Percentiles rank a stretch among this genome's conserved stretches.
Conservation (phyloP, 2,329 filamentous ascomycete genomes). For the Coniochaeta sp. region DNA sequence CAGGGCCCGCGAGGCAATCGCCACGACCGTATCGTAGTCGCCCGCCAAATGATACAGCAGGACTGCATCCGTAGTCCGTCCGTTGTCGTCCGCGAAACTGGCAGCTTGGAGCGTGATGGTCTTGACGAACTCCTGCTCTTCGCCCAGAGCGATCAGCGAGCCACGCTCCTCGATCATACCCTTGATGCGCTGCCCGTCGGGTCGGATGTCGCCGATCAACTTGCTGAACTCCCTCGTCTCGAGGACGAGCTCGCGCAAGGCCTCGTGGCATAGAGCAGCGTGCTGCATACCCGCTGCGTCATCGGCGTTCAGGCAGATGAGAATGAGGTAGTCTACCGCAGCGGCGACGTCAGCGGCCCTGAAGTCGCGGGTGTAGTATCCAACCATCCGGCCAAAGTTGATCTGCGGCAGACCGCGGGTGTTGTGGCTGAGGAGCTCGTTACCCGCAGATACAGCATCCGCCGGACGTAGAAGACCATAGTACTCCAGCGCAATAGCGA, state of each 20-base stretch:
- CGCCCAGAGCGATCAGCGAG: slow-evolving; percentile 66
- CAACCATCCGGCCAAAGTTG: slow-evolving; percentile 89
- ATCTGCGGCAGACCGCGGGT: slow-evolving; percentile 70
- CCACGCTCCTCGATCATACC: slow-evolving; percentile 85
- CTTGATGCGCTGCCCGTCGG: slow-evolving; percentile 76
- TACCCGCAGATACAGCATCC: slow-evolving; percentile 67
- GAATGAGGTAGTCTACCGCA: slow-evolving; percentile 84
- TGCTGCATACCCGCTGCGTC: slow-evolving; percentile 66
- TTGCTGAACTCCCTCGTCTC: slow-evolving; percentile 95
- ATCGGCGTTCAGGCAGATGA: slow-evolving; percentile 90
- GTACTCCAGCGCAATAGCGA: slow-evolving; percentile 80
- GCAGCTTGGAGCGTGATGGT: slow-evolving; percentile 92
- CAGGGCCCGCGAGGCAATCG: slow-evolving; percentile 80
- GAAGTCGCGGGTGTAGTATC: slow-evolving; percentile 95
- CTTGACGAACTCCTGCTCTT: slow-evolving; percentile 78
- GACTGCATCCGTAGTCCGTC: slow-evolving; percentile 87
- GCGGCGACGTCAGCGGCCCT: slow-evolving; percentile 81
- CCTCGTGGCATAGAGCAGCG: slow-evolving; percentile 80
- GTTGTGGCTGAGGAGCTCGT: slow-evolving; percentile 61
- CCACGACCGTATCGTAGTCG: slow-evolving; percentile 91
- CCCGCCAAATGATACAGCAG: slow-evolving; percentile 90
- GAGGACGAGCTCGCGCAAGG: slow-evolving; percentile 86
- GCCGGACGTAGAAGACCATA: slow-evolving; percentile 86
- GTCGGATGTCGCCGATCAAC: slow-evolving; percentile 82
- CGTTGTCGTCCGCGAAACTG: slow-evolving; percentile 87